Conservation (phyloP, 805 yeast genomes). For the Zygosaccharomyces bisporus region DNA sequence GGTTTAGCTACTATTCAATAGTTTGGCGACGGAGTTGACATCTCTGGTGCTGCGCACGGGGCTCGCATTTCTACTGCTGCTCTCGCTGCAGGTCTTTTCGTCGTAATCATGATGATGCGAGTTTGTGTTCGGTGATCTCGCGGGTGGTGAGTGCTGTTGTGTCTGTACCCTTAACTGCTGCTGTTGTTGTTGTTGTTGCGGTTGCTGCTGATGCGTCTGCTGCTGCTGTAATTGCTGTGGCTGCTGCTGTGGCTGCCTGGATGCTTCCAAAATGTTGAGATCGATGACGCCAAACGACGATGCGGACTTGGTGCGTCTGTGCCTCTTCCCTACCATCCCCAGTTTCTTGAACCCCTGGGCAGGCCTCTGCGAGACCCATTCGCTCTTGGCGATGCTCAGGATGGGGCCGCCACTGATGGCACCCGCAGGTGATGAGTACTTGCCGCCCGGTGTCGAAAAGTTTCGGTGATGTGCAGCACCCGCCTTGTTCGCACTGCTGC, state of each 20-base stretch:
- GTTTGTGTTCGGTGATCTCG: constrained; percentile 3
- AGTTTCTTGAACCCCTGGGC: neutral
- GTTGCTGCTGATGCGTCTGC: neutral
- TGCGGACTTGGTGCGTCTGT: constrained; percentile 29
- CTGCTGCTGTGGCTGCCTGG: constrained; percentile 7
- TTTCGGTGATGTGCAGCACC: constrained; percentile 15
- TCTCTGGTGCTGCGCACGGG: constrained; percentile 16
- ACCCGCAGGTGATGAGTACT: constrained; percentile 10
- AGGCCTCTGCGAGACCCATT: neutral
- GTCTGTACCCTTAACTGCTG: too few relatives aligned
- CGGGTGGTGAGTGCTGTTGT: neutral
- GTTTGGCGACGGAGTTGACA: constrained; percentile 14
- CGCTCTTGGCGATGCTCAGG: constrained; percentile 18
- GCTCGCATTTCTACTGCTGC: constrained; percentile 26
- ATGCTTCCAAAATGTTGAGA: constrained; percentile 26
- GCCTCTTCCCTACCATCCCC: constrained; percentile 20
- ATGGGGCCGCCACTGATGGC: constrained; percentile 24
- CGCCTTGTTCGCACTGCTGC: neutral
- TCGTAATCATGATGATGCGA: constrained; percentile 19
- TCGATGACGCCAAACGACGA: constrained; percentile 33
- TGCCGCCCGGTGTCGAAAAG: constrained; percentile 21
- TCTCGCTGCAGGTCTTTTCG: constrained; percentile 34
- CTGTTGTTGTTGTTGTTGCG: neutral
- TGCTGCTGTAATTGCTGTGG: constrained; percentile 1
- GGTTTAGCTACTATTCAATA: constrained; percentile 13